phyloP scores from a whole-genome alignment of 2,329 filamentous ascomycete genomes.

The Diaporthe sp. region DNA sequence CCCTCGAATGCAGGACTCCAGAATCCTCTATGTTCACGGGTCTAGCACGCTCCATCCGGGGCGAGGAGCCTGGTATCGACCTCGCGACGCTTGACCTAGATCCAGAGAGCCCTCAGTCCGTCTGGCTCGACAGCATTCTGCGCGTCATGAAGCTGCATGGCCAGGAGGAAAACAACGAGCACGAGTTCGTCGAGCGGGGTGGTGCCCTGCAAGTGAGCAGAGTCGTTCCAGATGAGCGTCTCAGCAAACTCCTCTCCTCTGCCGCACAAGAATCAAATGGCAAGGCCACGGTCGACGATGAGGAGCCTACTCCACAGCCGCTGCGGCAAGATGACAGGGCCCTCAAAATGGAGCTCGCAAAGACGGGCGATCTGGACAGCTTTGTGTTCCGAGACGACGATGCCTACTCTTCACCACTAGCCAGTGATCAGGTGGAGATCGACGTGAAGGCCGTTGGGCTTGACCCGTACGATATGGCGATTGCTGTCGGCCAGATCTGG shows the following conservation, averaged over 20 bases:
- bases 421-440: slow-evolving; percentile 49
- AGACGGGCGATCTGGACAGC: slow-evolving; percentile 1
- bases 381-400: slow-evolving; percentile 29
- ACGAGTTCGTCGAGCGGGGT: slow-evolving; percentile 48
- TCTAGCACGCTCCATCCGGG: slow-evolving; percentile 40
- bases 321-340: not conserved
- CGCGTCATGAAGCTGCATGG: slow-evolving; percentile 39
- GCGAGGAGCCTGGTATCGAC: slow-evolving; percentile 41
- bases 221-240: slow-evolving; percentile 43
- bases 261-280: not conserved
- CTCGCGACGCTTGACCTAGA: slow-evolving; percentile 44
- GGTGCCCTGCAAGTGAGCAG: slow-evolving; percentile 45
- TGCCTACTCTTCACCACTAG: not conserved
- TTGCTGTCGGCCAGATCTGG: slow-evolving; percentile 23
- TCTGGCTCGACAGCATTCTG: not conserved
- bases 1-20: slow-evolving; percentile 41
- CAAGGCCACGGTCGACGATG: not conserved
- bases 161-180: slow-evolving; percentile 40
- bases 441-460: slow-evolving; percentile 49
- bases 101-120: not conserved
- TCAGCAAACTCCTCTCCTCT: slow-evolving; percentile 23
- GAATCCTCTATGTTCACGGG: slow-evolving; percentile 43
- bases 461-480: slow-evolving; percentile 42
- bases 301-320: not conserved
- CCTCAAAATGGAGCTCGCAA: slow-evolving; percentile 16